Percentiles rank a stretch among this genome's conserved stretches.
Conservation (phyloP, 108 stramenopile genomes). For the Aurantiochytrium sp. region DNA sequence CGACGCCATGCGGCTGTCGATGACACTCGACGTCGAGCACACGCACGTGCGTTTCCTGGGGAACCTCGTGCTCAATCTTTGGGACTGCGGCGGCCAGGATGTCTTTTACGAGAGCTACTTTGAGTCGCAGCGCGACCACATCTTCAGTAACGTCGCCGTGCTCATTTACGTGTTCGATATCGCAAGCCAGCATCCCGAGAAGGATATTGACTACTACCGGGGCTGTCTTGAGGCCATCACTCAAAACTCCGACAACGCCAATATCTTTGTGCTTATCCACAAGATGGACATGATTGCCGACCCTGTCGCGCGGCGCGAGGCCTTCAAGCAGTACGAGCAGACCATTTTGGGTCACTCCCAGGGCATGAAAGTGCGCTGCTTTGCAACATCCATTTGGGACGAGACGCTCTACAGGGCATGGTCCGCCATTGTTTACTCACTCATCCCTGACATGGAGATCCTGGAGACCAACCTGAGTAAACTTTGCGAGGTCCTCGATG, state of each 20-base stretch:
- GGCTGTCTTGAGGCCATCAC: constrained; percentile 38
- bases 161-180: constrained; percentile 99
- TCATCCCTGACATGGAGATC: constrained; percentile 90
- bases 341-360: constrained; percentile 53
- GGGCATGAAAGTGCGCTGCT: constrained; percentile 66
- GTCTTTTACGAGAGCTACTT: constrained; percentile 96
- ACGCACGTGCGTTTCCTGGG: constrained; percentile 96
- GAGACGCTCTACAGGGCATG: constrained; percentile 91
- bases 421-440: constrained; percentile 88
- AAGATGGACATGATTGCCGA: constrained; percentile 96
- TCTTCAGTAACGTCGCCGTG: constrained; percentile 90
- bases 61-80: constrained; percentile 90
- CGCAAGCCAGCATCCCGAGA: constrained; percentile 71
- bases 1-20: constrained; percentile 84
- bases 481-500: constrained; percentile 85
- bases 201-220: constrained; percentile 35
- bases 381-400: constrained; percentile 96
- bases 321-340: constrained; percentile 69
- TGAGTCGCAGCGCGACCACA: constrained; percentile 88
- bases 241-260: constrained; percentile 57
- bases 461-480: constrained; percentile 81
- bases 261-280: constrained; percentile 93
- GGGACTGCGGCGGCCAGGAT: constrained; percentile 98
- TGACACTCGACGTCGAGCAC: constrained; percentile 94
- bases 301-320: constrained; percentile 62